phyloP scores from a whole-genome alignment of 1,284 basidiomycete species.

The Ceratobasidium sp. region DNA sequence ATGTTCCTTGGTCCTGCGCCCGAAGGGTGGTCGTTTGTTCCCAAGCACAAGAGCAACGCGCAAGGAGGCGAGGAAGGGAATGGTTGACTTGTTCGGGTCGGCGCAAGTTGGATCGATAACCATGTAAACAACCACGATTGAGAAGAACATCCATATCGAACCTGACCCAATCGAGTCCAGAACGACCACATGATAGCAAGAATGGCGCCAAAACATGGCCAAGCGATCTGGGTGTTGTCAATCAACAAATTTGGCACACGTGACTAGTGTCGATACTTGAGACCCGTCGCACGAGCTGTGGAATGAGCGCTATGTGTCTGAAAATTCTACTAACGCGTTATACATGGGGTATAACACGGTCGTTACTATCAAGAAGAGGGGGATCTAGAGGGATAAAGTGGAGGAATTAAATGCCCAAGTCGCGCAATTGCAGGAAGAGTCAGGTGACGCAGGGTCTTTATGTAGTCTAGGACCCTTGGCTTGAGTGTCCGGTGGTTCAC shows the following conservation, averaged over 20 bases:
- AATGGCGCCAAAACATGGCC: background rate
- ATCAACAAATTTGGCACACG: constrained; percentile 11
- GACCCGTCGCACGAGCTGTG: background rate
- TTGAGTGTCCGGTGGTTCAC: constrained; percentile 21
- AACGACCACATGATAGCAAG: constrained; percentile 24
- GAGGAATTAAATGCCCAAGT: constrained; percentile 10
- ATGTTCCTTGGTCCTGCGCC: constrained; percentile 87
- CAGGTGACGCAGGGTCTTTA: background rate
- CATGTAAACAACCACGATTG: background rate
- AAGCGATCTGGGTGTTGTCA: constrained; percentile 5
- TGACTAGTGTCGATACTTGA: background rate
- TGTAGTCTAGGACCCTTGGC: too few relatives aligned
- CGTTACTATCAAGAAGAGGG: background rate
- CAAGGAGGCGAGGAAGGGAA: constrained; percentile 64
- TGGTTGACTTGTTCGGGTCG: constrained; percentile 43
- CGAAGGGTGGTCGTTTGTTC: constrained; percentile 69
- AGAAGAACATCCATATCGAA: constrained; percentile 1
- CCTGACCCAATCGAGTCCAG: constrained; percentile 30
- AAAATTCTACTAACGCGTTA: background rate
- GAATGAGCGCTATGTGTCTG: background rate
- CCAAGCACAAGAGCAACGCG: constrained; percentile 77
- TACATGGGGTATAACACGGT: background rate
- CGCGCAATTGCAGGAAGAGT: background rate
- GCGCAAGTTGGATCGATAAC: constrained; percentile 1
- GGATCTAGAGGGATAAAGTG: background rate